Conservation (phyloP, 805 yeast species). For the Kodamaea laetipori region DNA sequence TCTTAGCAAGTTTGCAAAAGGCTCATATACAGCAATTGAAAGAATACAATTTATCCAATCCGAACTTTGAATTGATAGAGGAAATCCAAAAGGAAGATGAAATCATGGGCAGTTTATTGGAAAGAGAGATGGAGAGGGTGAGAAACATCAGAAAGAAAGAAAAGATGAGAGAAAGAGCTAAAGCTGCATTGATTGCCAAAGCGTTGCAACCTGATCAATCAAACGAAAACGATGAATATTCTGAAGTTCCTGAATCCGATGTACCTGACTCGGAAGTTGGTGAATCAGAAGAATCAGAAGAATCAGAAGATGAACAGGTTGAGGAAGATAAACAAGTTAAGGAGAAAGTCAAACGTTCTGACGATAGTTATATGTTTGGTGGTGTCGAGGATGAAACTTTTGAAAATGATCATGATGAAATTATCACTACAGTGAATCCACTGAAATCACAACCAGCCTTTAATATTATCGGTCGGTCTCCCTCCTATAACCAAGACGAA, state of each 20-base stretch:
- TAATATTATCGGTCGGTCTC: conserved; percentile 1
- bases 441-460: conserved; percentile 8
- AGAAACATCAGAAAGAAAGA: conserved; percentile 47
- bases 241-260: conserved; percentile 22
- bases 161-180: conserved; percentile 40
- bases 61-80: conserved; percentile 31
- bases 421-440: conserved; percentile 18
- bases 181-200: conserved; percentile 30
- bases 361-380: conserved; percentile 36
- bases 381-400: conserved; percentile 14
- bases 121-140: conserved; percentile 53
- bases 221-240: conserved; percentile 18
- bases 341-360: conserved; percentile 13
- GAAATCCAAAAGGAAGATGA: conserved; percentile 47
- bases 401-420: conserved; percentile 14
- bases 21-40: conserved; percentile 50
- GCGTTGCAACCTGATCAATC: conserved; percentile 11
- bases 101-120: conserved; percentile 46
- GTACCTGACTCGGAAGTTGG: conserved; percentile 22
- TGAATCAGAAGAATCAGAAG: conserved; percentile 20
- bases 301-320: conserved; percentile 12
- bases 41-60: conserved; percentile 23
- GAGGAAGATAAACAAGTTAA: conserved; percentile 9
- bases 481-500: conserved; percentile 7
- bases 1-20: conserved; percentile 40